Conservation (phyloP, 1,284 basidiomycete genomes). For the Coriolopsis trogii region DNA sequence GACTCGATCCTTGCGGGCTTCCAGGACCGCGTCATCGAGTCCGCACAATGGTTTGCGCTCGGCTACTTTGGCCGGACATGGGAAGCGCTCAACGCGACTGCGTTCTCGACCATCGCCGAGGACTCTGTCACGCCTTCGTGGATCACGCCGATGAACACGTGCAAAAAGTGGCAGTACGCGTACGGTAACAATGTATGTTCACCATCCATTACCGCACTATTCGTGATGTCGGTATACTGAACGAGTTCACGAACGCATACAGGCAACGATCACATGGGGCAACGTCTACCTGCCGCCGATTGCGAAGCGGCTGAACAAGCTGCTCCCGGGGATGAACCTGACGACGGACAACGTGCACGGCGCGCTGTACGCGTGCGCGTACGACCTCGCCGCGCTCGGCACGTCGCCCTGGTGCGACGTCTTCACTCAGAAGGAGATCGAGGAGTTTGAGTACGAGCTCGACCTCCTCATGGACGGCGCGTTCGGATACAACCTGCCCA, state of each 20-base stretch:
- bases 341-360: conserved; percentile 41
- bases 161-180: conserved; percentile 43
- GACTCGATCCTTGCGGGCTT: conserved; percentile 42
- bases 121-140: conserved; percentile 42
- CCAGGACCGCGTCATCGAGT: conserved; percentile 49
- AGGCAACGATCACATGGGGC: conserved; percentile 42
- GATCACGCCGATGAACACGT: conserved; percentile 48
- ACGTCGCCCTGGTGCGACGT: conserved; percentile 46
- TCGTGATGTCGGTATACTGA: not conserved
- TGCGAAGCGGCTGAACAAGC: conserved; percentile 39
- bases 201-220: not conserved
- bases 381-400: conserved; percentile 43
- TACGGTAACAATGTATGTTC: conserved; percentile 38
- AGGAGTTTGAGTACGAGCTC: conserved; percentile 48
- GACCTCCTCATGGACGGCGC: conserved; percentile 50
- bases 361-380: conserved; percentile 50
- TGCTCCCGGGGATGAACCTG: conserved; percentile 38
- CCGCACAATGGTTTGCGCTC: conserved; percentile 47
- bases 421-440: conserved; percentile 41
- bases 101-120: conserved; percentile 43
- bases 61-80: conserved; percentile 45
- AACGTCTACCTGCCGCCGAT: conserved; percentile 43
- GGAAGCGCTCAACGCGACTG: conserved; percentile 33
- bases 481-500: conserved; percentile 47
- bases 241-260: conserved; percentile 16